Evolutionary conservation across 345 rosid species (phyloP).

Genomic region (Garcia nutans): DNA sequence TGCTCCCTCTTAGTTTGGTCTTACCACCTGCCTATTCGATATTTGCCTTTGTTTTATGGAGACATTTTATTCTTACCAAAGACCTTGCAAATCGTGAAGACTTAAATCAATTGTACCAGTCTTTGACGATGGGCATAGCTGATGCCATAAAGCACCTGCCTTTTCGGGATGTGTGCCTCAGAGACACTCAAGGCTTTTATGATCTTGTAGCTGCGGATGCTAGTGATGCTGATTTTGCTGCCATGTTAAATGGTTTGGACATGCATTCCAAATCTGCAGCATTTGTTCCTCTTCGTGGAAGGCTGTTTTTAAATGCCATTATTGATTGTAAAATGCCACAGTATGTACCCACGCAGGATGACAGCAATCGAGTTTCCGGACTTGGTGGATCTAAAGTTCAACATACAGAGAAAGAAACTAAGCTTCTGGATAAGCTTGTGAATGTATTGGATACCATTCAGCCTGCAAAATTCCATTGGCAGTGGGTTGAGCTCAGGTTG

Average conservation of each 20-base stretch:
- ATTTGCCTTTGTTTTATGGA: constrained; percentile 82
- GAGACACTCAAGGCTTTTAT: constrained; percentile 78
- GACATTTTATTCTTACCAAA: constrained; percentile 53
- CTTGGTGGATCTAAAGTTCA: constrained; percentile 51
- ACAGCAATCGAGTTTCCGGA: constrained; percentile 45
- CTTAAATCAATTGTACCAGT: constrained; percentile 66
- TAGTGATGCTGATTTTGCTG: constrained; percentile 84
- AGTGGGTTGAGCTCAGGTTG: constrained; percentile 96
- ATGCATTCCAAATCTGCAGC: constrained; percentile 64
- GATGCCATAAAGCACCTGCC: constrained; percentile 85
- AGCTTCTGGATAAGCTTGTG: constrained; percentile 81
- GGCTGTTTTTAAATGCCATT: constrained; percentile 80
- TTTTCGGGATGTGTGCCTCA: constrained; percentile 87
- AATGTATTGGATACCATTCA: constrained; percentile 73
- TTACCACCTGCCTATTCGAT: constrained; percentile 89
- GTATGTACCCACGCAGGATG: constrained; percentile 49
- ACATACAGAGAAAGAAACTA: constrained; percentile 54
- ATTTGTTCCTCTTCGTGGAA: constrained; percentile 88
- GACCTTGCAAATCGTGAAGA: constrained; percentile 70
- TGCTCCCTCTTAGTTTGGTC: constrained; percentile 81
- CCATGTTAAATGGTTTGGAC: constrained; percentile 63
- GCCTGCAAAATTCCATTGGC: constrained; percentile 99
- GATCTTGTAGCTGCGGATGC: constrained; percentile 80
- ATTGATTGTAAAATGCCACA: constrained; percentile 76
- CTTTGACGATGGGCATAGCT: constrained; percentile 66